Evolutionary conservation across 179 eudicot genomes (phyloP), one percentile per base, ranked within the genome.

Genomic region (Sideroxylon spinosum): DNA sequence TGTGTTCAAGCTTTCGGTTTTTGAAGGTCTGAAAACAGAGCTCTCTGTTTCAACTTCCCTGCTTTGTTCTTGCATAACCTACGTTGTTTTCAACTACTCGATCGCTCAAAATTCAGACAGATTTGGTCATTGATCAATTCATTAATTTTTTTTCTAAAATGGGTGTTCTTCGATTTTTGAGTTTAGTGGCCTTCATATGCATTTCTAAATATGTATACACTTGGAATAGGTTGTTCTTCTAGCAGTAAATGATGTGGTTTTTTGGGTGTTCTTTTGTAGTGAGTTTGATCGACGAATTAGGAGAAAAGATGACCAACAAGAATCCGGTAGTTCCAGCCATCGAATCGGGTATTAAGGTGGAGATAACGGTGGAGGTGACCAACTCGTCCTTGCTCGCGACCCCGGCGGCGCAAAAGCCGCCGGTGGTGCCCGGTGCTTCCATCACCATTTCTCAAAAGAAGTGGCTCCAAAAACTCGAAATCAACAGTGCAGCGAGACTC

Each of bases 391-490:
- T 82, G 20, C 86, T 88, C 72, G 44, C 73, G 52, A 29, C 82
- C 67, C 85, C 65, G 50, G 80, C 65, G 50, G 80, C 80, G 59
- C 90, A 82, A 20, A 89, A 88, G 85, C 93, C 93, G 2, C 91
- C 91, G 11, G 75, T 86, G 3, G 84, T 68, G 17, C 90, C 92
- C 0, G 87, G 90, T 0, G 77, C 83, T 7, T 86, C 71, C 81
- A 80, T 87, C 64, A 83, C 85, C 52, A 85, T 87, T 52, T 76
- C 85, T 0, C 77, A 80, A 74, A 89, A 88, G 74, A 84, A 87
- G 68, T 79, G 92, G 1, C 80, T 90, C 0, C 86, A 91, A 22
- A 93, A 87, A 76, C 87, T 94, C 5, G 96, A 91, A 10, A 84
- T 86, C 71, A 89, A 87, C 67, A 87, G 85, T 19, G 84, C 80